Base-by-base conservation (phyloP, 306 rosid species). In the Luffa acutangula region DNA sequence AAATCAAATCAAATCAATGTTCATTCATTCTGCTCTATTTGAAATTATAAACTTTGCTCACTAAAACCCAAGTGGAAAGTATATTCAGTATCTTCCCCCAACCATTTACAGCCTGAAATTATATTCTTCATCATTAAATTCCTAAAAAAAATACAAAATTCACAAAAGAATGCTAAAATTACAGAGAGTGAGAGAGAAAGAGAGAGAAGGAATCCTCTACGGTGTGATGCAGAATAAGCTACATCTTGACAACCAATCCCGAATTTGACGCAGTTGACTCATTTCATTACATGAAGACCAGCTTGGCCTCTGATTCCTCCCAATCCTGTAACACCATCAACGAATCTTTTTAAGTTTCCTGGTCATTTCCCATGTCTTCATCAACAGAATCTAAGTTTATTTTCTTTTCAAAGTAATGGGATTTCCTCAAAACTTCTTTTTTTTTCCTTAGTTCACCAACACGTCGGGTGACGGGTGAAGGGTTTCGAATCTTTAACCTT, bases 291-390 rank as follows among this genome's bases (percentile, higher is more conserved):
- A 11, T 25, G 36, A 13, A 71, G 42, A 31, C 45, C 60, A 49
- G 76, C 5, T 45, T 48, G n/a, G 60, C 60, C 25, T 46, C 13
- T 72, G 54, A 72, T 72, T 46, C 59, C 17, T 45, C 56, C 45
- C 5, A 71, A 21, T 46, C 76, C 59, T 73, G 60, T 49, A 71
- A 21, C 78, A 49, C 78, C 78, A 73, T 49, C 33, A 21, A 73
- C 78, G 15, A 53, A 49, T 73, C 43, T 14, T 8, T 49, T 49
- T 7, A 49, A 73, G 60, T 9, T 33, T 73, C 21, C 37, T 45
- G 4, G 57, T 21, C 14, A 42, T 45, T 21, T 72, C 78, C 58
- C 17, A 12, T 46, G 11, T 33, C 21, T 36, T 17, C 42, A 37
- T 13, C 73, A 36, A 2, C 45, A 41, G 75, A 59, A 4, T 42